Base-by-base conservation (phyloP, 1,284 basidiomycete species). In the Ustilago lituana region DNA sequence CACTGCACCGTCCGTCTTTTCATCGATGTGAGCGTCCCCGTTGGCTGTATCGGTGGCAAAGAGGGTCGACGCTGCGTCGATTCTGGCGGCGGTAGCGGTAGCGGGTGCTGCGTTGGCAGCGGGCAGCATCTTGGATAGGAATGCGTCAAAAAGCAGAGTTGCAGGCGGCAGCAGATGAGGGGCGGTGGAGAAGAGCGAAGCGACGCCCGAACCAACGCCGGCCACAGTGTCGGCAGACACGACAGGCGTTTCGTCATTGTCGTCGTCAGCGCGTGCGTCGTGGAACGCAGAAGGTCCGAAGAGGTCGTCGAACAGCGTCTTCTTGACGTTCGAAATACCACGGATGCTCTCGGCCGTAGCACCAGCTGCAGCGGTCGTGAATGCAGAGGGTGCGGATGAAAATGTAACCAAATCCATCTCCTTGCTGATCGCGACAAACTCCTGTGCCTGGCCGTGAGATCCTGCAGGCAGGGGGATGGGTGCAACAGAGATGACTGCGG, bases 81-180 rank as follows among this genome's bases (percentile, higher is more conserved):
- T 9, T 27, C 37, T 29, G 4, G 15, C 22, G 11, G 43, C 51
- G 6, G 37, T 15, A 12, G 29, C 46, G 6, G 49, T 35, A 9
- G 44, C n/a, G 3, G 56, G 10, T 3, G 33, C 6, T 11, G 54
- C 14, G 14, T 15, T 47, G 8, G 56, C 63, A 17, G 63, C 49
- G 11, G 84, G 85, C 64, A 94, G 83, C 76, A 92, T 87, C 44
- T 86, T 85, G 40, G 86, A 85, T 76, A 94, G 86, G 72, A 94
- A 84, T 15, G 89, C 84, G 31, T 91, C 89, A 79, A 91, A 94
- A 37, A 95, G 82, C 45, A 86, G 84, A 45, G 89, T 87, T 54
- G 94, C 84, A 5, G 92, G 88, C 14, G 93, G 92, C 74, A 92
- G 86, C 44, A 92, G 86, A 83, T 94, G 90, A 26, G 90, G 87